Base-by-base conservation (phyloP, 805 yeast genomes). In the Starmerella apicola region DNA sequence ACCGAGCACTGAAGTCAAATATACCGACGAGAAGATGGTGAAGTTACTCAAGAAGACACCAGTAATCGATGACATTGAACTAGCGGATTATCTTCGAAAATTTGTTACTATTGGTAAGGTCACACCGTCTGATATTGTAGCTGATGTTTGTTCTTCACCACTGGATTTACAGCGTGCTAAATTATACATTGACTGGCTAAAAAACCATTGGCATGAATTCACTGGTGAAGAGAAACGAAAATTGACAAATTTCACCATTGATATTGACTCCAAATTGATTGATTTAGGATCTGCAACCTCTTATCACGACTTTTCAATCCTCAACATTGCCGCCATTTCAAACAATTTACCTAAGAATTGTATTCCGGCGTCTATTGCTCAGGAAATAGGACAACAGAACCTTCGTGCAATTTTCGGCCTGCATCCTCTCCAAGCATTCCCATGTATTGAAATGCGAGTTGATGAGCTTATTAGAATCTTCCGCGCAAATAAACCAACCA, bases 281-380 rank as follows among this genome's bases (percentile, higher is more conserved):
- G 38, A 51, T 30, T 38, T 61, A 36, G 52, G 51, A 3, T 41
- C 43, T 10, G 32, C 57, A 8, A 32, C 9, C 12, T 48, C 36
- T 26, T 62, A 47, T 35, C 60, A 57, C 25, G 54, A 53, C 26
- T 22, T 43, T 10, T 28, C 44, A 2, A 31, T 38, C 8, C 39
- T 58, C 10, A 57, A 57, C 0, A 49, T 51, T 7, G 51, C 36
- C 7, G 45, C 34, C 19, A 41, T 45, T 6, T 42, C 50, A 1
- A 24, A 48, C 37, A 59, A 60, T 1, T 36, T 62, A 3, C 67
- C 67, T 0, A 45, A 40, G 4, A 38, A 40, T 4, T 59, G 64
- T 36, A 26, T 62, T 23, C 62, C 65, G 2, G 36, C 41, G 17
- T 44, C 36, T 4, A 3, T 49, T 2, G 45, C 46, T 4, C 10